Conservation (phyloP, 2,329 filamentous ascomycete genomes). For the Cladosporium sp. region DNA sequence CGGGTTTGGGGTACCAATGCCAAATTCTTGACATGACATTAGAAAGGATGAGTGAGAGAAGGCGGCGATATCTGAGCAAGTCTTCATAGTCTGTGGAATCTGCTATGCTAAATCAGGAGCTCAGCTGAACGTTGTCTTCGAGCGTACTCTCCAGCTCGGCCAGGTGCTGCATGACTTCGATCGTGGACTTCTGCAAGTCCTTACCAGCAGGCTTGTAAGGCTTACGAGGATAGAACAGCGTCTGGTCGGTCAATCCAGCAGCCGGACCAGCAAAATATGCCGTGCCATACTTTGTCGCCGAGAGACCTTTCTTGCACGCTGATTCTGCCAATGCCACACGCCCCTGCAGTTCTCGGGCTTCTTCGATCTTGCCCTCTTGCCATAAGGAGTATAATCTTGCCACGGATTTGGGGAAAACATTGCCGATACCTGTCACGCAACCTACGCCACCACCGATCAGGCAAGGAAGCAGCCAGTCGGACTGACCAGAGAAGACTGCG, state of each 20-base stretch:
- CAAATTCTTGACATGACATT: too few relatives aligned
- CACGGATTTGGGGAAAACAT: slow-evolving; percentile 53
- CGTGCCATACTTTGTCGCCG: slow-evolving; percentile 63
- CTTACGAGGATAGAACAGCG: slow-evolving; percentile 15
- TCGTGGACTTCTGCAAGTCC: slow-evolving; percentile 33
- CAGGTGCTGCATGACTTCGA: slow-evolving; percentile 16
- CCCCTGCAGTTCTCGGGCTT: slow-evolving; percentile 57
- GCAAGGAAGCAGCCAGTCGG: slow-evolving; percentile 58
- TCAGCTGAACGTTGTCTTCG: slow-evolving; percentile 2
- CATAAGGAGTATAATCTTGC: slow-evolving; percentile 58
- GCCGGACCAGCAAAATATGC: slow-evolving; percentile 31
- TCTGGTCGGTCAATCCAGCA: slow-evolving; percentile 17
- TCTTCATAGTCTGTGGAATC: too few relatives aligned
- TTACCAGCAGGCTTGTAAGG: slow-evolving; percentile 14
- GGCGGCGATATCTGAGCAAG: too few relatives aligned
- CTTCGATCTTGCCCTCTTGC: slow-evolving; percentile 51
- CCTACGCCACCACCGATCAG: slow-evolving; percentile 45
- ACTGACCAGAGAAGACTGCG: slow-evolving; percentile 62
- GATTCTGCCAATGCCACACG: slow-evolving; percentile 62
- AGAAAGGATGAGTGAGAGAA: too few relatives aligned
- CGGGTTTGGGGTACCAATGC: too few relatives aligned
- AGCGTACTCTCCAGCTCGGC: slow-evolving; percentile 14
- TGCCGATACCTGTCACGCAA: slow-evolving; percentile 49
- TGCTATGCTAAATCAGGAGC: background rate
- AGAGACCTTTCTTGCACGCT: slow-evolving; percentile 64